Percentiles rank a stretch among this genome's conserved stretches.
These are phyloP conservation scores for Alternaria solani DNA, from an alignment of 2,329 filamentous ascomycete genomes.

Conservation along the genomic window DNA sequence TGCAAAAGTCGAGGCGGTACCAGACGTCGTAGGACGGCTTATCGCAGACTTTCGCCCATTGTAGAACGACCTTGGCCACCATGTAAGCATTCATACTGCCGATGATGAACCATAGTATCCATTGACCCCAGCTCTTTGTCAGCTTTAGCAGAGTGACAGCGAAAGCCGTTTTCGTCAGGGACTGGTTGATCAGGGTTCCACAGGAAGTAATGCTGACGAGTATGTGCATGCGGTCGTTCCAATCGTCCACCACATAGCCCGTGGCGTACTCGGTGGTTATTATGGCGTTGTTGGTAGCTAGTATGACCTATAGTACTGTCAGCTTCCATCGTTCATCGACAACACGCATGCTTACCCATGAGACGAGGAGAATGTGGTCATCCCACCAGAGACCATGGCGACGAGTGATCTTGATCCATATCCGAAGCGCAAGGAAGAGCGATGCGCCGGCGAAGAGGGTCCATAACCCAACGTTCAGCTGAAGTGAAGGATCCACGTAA, in stretches of 20 bases:
- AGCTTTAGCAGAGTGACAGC: slow-evolving; percentile 54
- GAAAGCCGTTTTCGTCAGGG: slow-evolving; percentile 51
- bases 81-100: slow-evolving; percentile 59
- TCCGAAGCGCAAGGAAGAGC: slow-evolving; percentile 45
- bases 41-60: slow-evolving; percentile 60
- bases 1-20: slow-evolving; percentile 59
- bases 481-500: slow-evolving; percentile 48
- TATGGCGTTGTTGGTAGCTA: slow-evolving; percentile 56
- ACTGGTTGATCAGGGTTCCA: slow-evolving; percentile 50
- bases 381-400: slow-evolving; percentile 53
- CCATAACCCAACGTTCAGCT: slow-evolving; percentile 51
- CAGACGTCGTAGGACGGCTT: slow-evolving; percentile 56
- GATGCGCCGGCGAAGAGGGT: slow-evolving; percentile 50
- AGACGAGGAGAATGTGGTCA: slow-evolving; percentile 49
- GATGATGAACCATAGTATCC: slow-evolving; percentile 61
- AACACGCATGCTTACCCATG: slow-evolving; percentile 42
- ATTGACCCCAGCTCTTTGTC: slow-evolving; percentile 56
- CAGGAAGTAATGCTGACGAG: slow-evolving; percentile 58
- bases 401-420: slow-evolving; percentile 50
- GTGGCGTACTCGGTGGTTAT: slow-evolving; percentile 59
- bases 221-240: slow-evolving; percentile 63
- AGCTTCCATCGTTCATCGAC: slow-evolving; percentile 6
- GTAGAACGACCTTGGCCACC: slow-evolving; percentile 58
- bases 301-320: slow-evolving; percentile 46
- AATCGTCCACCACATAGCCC: slow-evolving; percentile 58